These are phyloP conservation scores for Setaria viridis DNA, from an alignment of 202 grass and related monocot genomes.

Conservation along the genomic window DNA sequence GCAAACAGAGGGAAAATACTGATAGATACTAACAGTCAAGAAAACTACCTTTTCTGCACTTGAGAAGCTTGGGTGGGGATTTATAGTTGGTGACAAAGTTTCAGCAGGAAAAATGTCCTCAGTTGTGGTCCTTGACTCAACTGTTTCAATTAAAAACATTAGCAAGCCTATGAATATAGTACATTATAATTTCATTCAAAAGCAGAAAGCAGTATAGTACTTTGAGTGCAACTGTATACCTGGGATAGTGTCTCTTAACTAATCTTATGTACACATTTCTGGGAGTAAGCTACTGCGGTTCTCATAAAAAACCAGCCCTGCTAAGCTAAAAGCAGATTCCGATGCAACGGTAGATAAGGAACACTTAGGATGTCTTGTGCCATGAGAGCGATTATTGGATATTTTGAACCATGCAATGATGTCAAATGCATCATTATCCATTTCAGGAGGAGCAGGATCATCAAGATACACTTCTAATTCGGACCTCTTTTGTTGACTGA, in stretches of 20 bases:
- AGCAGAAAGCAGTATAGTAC: not conserved
- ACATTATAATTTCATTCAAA: not conserved
- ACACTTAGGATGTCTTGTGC: no score
- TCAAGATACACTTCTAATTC: not conserved
- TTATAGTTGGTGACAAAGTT: not conserved
- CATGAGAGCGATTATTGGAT: not conserved
- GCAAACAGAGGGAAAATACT: not conserved
- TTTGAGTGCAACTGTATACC: not conserved
- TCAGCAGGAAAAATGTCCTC: not conserved
- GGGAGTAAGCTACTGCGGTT: no score
- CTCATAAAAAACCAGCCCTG: no score
- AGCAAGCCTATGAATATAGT: not conserved
- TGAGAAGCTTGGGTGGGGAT: constrained; percentile 23
- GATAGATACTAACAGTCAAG: not conserved
- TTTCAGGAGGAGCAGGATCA: not conserved
- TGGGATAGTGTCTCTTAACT: not conserved
- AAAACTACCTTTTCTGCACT: constrained; percentile 67
- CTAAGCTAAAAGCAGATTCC: no score
- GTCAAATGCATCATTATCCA: not conserved
- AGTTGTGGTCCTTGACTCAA: not conserved
- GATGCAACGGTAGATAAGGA: no score
- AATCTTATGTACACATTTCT: not conserved
- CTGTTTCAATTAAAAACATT: not conserved
- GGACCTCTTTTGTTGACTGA: not conserved
- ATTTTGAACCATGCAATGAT: not conserved